phyloP scores from a whole-genome alignment of 495 filamentous ascomycete genomes.

The Daldinia grandis region DNA sequence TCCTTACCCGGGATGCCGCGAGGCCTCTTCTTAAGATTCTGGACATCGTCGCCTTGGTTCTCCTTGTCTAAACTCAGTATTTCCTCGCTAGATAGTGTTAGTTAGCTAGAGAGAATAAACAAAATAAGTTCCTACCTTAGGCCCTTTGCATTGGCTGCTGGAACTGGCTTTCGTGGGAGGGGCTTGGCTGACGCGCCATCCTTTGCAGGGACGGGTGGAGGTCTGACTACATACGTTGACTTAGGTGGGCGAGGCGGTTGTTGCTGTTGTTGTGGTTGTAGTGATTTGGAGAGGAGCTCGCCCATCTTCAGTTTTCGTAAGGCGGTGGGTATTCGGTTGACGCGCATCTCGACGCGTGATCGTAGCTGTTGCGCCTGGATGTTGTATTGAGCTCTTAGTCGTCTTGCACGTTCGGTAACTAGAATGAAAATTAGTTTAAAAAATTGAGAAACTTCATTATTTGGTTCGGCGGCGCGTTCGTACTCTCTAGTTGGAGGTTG shows the following conservation, averaged over 20 bases:
- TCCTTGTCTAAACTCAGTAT: constrained; percentile 79
- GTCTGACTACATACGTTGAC: constrained; percentile 38
- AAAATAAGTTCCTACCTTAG: constrained; percentile 63
- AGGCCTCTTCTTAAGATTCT: constrained; percentile 56
- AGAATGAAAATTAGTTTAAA: constrained; percentile 35
- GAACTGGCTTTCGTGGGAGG: constrained; percentile 42
- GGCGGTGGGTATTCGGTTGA: constrained; percentile 88
- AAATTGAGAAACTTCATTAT: not conserved
- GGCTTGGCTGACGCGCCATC: constrained; percentile 39
- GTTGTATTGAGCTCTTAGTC: constrained; percentile 89
- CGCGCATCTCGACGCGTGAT: constrained; percentile 88
- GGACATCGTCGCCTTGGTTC: constrained; percentile 67
- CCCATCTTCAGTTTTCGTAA: constrained; percentile 84
- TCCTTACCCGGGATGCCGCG: constrained; percentile 38
- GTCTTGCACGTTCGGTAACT: constrained; percentile 93
- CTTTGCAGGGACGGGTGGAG: constrained; percentile 43
- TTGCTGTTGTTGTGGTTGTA: constrained; percentile 30
- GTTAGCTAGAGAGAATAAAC: constrained; percentile 9
- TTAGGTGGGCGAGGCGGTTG: constrained; percentile 35
- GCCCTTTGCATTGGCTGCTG: constrained; percentile 58
- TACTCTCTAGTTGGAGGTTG: constrained; percentile 93
- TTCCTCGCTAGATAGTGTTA: constrained; percentile 62
- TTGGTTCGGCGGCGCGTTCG: constrained; percentile 43
- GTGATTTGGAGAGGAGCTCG: constrained; percentile 69
- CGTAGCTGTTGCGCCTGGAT: constrained; percentile 84